A percentile compares a stretch with the other conserved stretches of the same genome.
phyloP scores from a whole-genome alignment of 371 early-diverging fungal species.

The Actinomortierella ambigua region DNA sequence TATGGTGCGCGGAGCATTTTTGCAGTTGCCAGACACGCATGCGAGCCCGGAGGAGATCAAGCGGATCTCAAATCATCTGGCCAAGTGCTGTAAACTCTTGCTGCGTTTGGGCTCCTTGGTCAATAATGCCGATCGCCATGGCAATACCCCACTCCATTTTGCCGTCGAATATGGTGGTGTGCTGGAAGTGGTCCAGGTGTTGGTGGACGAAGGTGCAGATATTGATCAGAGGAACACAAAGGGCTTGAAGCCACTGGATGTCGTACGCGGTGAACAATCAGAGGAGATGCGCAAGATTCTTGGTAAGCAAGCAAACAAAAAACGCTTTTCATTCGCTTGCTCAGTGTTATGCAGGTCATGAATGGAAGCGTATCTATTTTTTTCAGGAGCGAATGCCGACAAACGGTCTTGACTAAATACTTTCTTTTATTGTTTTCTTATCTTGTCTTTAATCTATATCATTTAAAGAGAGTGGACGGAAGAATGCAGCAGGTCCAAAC shows the following conservation, averaged over 20 bases:
- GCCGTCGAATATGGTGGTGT: slow-evolving; percentile 67
- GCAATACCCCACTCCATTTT: slow-evolving; percentile 73
- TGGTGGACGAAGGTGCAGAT: slow-evolving; percentile 57
- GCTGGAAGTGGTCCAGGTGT: slow-evolving; percentile 56
- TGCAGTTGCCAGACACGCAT: slow-evolving; percentile 13
- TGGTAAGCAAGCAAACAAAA: slow-evolving; percentile 47
- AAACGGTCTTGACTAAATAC: neutral
- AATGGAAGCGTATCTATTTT: neutral
- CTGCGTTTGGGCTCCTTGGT: slow-evolving; percentile 64
- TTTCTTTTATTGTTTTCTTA: neutral
- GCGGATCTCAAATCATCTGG: slow-evolving; percentile 48
- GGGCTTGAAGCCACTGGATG: slow-evolving; percentile 57
- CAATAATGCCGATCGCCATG: slow-evolving; percentile 64
- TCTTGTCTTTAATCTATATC: neutral
- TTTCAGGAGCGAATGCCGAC: too few relatives aligned
- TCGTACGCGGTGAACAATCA: slow-evolving; percentile 45
- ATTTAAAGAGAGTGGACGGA: slow-evolving; percentile 17
- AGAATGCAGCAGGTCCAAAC: slow-evolving; percentile 3
- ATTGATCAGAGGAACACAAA: slow-evolving; percentile 56
- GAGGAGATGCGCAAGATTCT: slow-evolving; percentile 40
- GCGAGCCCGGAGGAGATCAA: slow-evolving; percentile 37
- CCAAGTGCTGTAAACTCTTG: slow-evolving; percentile 55
- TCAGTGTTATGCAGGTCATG: slow-evolving; percentile 8
- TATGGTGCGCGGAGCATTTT: slow-evolving; percentile 13
- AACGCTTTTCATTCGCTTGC: slow-evolving; percentile 30